phyloP scores from a whole-genome alignment of 805 yeast species.

The Hemisphaericaspora nanyangensis region DNA sequence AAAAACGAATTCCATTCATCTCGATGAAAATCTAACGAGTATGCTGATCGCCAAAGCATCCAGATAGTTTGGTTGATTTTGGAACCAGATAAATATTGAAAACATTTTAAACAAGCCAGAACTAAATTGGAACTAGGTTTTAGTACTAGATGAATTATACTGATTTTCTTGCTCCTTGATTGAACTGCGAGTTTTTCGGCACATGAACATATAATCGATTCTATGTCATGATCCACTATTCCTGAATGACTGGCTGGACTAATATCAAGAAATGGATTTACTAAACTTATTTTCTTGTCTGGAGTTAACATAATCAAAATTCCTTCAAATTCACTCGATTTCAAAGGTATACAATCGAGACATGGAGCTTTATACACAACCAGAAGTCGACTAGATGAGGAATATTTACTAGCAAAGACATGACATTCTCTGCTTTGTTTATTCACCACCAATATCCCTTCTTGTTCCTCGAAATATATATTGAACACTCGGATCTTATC shows the following conservation, averaged over 20 bases:
- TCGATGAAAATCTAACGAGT: constrained; percentile 34
- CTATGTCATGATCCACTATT: constrained; percentile 15
- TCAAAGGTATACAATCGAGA: constrained; percentile 38
- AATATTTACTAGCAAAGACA: constrained; percentile 46
- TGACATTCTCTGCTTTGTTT: constrained; percentile 37
- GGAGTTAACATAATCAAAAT: constrained; percentile 41
- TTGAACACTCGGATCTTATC: constrained; percentile 32
- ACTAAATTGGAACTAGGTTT: constrained; percentile 46
- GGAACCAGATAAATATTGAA: constrained; percentile 55
- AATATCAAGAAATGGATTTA: constrained; percentile 57
- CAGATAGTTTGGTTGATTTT: constrained; percentile 55
- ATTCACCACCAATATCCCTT: constrained; percentile 58
- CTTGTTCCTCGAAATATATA: constrained; percentile 45
- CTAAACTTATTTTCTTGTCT: constrained; percentile 33
- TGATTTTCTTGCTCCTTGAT: constrained; percentile 16
- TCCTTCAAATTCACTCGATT: constrained; percentile 36
- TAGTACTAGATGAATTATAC: constrained; percentile 32
- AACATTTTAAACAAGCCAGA: constrained; percentile 41
- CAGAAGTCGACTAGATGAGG: constrained; percentile 26
- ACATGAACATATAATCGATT: constrained; percentile 23
- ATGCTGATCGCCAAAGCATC: constrained; percentile 60
- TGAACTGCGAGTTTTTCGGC: constrained; percentile 25
- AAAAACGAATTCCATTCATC: constrained; percentile 63
- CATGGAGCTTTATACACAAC: constrained; percentile 25
- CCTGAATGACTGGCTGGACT: constrained; percentile 21